phyloP scores from a whole-genome alignment of 352 stramenopile species.

The Ophiocytium majus region DNA sequence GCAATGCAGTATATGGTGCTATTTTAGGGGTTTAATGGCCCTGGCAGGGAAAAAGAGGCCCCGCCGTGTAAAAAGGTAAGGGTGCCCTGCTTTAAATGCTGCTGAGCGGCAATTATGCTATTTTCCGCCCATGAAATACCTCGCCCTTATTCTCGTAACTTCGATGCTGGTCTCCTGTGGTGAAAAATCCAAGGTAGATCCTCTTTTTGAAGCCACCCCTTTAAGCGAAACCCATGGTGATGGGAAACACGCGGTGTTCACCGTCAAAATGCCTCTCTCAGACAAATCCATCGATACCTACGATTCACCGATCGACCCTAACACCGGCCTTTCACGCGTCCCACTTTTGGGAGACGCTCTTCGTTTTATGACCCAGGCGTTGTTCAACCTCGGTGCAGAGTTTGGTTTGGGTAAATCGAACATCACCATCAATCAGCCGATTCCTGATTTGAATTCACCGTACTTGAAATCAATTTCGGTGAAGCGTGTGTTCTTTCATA shows the following conservation, averaged over 20 bases:
- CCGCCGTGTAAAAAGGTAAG: no score
- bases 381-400: not conserved
- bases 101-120: no score
- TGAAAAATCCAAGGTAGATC: not conserved
- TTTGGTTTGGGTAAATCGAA: not conserved
- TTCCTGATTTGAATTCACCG: not conserved
- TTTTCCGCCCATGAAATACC: no score
- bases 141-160: not conserved
- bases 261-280: not conserved
- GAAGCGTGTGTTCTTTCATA: slow-evolving; percentile 15
- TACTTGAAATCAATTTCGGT: not conserved
- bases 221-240: not conserved
- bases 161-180: not conserved
- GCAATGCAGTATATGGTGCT: no score
- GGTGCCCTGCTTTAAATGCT: no score
- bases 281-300: no score
- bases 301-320: no score
- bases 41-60: no score
- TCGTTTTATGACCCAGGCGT: not conserved
- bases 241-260: slow-evolving; percentile 4
- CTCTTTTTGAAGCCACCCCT: not conserved
- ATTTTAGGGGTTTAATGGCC: no score
- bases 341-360: not conserved
- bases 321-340: not conserved
- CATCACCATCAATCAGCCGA: not conserved